These are phyloP conservation scores for Colletotrichum siamense DNA, from an alignment of 2,329 filamentous ascomycete species.

Conservation along the genomic window DNA sequence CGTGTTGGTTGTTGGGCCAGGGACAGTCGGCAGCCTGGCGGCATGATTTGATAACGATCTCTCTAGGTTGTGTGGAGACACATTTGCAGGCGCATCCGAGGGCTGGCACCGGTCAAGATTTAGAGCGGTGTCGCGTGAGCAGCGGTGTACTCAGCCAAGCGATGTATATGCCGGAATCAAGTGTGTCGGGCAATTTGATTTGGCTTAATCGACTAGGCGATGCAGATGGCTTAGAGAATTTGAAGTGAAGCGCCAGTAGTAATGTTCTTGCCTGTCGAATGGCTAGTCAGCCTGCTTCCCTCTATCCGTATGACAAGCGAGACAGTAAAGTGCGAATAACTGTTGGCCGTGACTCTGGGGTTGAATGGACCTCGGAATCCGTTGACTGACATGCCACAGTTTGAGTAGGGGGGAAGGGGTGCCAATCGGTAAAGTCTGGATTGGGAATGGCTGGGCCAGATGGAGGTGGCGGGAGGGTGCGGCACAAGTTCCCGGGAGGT, in stretches of 20 bases:
- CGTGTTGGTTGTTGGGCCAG: background rate
- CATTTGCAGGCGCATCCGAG: background rate
- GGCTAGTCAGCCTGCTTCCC: background rate
- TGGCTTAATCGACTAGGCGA: background rate
- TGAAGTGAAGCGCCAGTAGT: background rate
- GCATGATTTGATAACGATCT: background rate
- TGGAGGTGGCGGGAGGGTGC: background rate
- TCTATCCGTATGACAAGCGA: background rate
- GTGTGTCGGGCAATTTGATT: background rate
- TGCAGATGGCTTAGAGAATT: background rate
- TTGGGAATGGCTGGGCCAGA: background rate
- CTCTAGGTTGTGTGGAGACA: constrained; percentile 6
- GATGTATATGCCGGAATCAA: background rate
- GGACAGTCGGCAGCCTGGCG: background rate
- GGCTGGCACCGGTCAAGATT: background rate
- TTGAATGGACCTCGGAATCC: background rate
- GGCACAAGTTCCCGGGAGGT: background rate
- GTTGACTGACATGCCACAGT: background rate
- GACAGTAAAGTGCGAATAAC: background rate
- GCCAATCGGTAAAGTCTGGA: background rate
- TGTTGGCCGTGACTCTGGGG: background rate
- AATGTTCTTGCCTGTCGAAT: background rate
- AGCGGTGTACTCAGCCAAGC: constrained; percentile 1
- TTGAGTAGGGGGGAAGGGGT: background rate
- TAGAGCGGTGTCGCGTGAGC: constrained; percentile 16